Conservation (phyloP, 441 rosid genomes). For the Jatropha podagrica region DNA sequence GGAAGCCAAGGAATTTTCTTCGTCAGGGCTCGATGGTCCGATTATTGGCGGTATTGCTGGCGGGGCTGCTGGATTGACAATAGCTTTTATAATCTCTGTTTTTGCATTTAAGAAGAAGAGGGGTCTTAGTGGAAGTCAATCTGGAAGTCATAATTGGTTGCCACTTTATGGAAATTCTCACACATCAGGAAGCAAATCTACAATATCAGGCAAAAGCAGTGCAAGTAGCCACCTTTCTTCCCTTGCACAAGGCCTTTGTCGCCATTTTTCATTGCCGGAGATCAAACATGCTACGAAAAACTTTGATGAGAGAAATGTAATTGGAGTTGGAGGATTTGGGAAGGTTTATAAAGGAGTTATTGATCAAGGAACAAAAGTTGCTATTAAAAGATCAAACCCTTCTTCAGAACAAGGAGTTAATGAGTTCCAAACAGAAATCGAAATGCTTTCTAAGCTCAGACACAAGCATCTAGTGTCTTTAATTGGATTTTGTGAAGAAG, state of each 20-base stretch:
- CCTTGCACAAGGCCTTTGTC: conserved; percentile 66
- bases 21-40: conserved; percentile 41
- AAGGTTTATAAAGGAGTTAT: conserved; percentile 81
- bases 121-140: conserved; percentile 38
- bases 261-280: conserved; percentile 61
- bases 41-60: conserved; percentile 62
- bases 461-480: conserved; percentile 87
- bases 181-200: conserved; percentile 53
- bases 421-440: conserved; percentile 87
- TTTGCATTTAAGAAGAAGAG: conserved; percentile 41
- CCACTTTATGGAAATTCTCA: conserved; percentile 75
- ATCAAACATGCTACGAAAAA: conserved; percentile 60
- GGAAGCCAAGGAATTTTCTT: conserved; percentile 32
- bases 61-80: conserved; percentile 47
- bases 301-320: conserved; percentile 60
- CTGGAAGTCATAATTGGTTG: conserved; percentile 59
- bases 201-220: conserved; percentile 74
- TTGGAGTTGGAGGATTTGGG: conserved; percentile 92
- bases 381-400: conserved; percentile 79
- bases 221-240: conserved; percentile 57
- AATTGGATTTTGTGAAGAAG: conserved; percentile 85
- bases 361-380: conserved; percentile 67
- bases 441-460: conserved; percentile 80
- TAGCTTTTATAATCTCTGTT: conserved; percentile 37
- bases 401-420: conserved; percentile 81